Conservation (phyloP, 768 basidiomycete genomes). For the Leccinum longicurvipes region DNA sequence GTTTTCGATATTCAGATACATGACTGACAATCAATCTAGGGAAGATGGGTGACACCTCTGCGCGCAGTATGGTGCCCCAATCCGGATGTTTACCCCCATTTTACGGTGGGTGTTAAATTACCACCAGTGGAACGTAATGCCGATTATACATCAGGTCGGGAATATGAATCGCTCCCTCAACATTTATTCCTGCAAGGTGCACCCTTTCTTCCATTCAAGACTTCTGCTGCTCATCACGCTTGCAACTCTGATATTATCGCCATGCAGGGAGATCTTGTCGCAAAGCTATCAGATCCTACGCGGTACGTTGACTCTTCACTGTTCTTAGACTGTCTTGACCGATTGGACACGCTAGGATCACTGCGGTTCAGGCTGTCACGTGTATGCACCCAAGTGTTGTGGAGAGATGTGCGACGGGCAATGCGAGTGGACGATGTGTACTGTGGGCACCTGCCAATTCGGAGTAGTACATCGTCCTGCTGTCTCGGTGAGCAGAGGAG, state of each 20-base stretch:
- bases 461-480: background rate
- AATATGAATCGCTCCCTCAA: constrained; percentile 78
- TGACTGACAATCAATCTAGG: constrained; percentile 40
- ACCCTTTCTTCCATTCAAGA: background rate
- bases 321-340: background rate
- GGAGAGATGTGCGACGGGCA: constrained; percentile 74
- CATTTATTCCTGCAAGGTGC: constrained; percentile 69
- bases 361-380: constrained; percentile 88
- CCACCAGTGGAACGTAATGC: background rate
- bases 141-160: constrained; percentile 48
- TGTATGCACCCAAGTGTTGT: constrained; percentile 76
- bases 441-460: constrained; percentile 59
- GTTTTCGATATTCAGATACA: background rate
- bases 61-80: constrained; percentile 78
- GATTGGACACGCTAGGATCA: constrained; percentile 45
- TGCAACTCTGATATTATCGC: background rate
- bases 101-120: constrained; percentile 51
- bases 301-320: constrained; percentile 38
- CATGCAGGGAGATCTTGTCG: constrained; percentile 63
- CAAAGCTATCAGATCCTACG: constrained; percentile 53
- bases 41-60: constrained; percentile 77
- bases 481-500: background rate
- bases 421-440: constrained; percentile 75
- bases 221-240: background rate
- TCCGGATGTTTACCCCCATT: constrained; percentile 78